A percentile compares a stretch with the other conserved stretches of the same genome.
Evolutionary conservation across 1,284 basidiomycete genomes (phyloP).

Genomic region (Marasmius tenuissimus): DNA sequence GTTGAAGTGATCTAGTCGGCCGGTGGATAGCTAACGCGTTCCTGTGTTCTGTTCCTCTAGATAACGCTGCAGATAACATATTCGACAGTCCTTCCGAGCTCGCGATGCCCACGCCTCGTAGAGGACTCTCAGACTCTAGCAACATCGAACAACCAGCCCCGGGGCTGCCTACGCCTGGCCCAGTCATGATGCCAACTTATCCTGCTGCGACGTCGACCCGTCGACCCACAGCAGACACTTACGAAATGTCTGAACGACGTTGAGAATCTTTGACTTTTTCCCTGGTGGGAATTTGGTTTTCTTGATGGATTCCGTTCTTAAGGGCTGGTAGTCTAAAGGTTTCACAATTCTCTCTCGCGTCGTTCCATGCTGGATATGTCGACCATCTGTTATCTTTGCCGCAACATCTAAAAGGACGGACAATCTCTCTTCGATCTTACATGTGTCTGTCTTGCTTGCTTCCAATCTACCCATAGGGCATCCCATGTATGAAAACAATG

Average conservation of each 20-base stretch:
- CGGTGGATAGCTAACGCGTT: slow-evolving; percentile 3
- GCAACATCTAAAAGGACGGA: too few relatives aligned
- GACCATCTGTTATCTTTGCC: too few relatives aligned
- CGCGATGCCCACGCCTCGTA: slow-evolving; percentile 34
- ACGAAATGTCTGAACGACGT: slow-evolving; percentile 27
- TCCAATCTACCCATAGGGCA: too few relatives aligned
- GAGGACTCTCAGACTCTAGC: slow-evolving; percentile 21
- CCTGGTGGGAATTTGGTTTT: background rate
- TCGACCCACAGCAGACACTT: slow-evolving; percentile 21
- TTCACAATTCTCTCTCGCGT: background rate
- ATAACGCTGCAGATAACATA: slow-evolving; percentile 44
- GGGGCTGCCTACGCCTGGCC: slow-evolving; percentile 14
- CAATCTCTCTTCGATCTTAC: too few relatives aligned
- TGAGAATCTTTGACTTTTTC: background rate
- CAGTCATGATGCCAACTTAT: slow-evolving; percentile 13
- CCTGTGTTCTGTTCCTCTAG: slow-evolving; percentile 30
- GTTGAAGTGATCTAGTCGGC: background rate
- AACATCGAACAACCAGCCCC: slow-evolving; percentile 1
- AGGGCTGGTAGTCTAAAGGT: background rate
- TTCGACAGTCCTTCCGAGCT: slow-evolving; percentile 20
- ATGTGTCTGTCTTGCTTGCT: too few relatives aligned
- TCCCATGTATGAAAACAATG: too few relatives aligned
- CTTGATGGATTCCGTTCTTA: background rate
- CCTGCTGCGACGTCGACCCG: slow-evolving; percentile 1
- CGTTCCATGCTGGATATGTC: too few relatives aligned